These are phyloP conservation scores for Nyctanthes arbortristis DNA, from an alignment of 257 asterid species.

Conservation along the genomic window DNA sequence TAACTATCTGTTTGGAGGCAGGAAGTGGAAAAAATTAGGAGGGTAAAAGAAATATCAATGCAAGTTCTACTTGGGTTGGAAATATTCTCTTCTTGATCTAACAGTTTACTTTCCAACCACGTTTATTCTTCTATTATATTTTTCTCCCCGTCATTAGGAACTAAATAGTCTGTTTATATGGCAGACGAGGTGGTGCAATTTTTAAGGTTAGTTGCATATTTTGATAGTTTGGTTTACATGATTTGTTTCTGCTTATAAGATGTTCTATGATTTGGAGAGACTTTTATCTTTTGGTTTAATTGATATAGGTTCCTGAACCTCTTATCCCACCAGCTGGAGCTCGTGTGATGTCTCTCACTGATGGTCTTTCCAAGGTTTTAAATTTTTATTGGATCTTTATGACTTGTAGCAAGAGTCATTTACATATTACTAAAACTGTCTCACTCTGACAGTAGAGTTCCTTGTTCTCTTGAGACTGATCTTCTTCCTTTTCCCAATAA, in stretches of 20 bases:
- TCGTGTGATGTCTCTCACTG: constrained; percentile 98
- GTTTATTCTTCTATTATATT: constrained; percentile 26
- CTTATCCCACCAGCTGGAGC: constrained; percentile 98
- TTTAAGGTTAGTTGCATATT: constrained; percentile 69
- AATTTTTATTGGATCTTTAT: constrained; percentile 11
- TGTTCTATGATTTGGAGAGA: constrained; percentile 24
- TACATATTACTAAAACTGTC: neutral
- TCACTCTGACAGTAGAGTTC: constrained; percentile 11
- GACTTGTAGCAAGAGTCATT: neutral
- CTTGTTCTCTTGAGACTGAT: neutral
- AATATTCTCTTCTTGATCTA: no score
- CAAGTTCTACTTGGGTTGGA: constrained; percentile 7
- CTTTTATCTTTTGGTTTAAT: constrained; percentile 27
- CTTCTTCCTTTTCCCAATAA: neutral
- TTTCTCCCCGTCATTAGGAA: constrained; percentile 26
- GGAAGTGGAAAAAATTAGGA: constrained; percentile 96
- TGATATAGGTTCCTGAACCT: constrained; percentile 87
- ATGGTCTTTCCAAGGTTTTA: constrained; percentile 94
- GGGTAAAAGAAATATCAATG: constrained; percentile 60
- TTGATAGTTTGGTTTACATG: constrained; percentile 23
- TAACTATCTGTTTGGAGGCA: constrained; percentile 86
- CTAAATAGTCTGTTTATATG: constrained; percentile 36
- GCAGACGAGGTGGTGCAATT: constrained; percentile 86
- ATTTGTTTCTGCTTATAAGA: constrained; percentile 10
- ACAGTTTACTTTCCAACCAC: constrained; percentile 22